Conservation (phyloP, 768 basidiomycete species). For the Rhizopogon vulgaris region DNA sequence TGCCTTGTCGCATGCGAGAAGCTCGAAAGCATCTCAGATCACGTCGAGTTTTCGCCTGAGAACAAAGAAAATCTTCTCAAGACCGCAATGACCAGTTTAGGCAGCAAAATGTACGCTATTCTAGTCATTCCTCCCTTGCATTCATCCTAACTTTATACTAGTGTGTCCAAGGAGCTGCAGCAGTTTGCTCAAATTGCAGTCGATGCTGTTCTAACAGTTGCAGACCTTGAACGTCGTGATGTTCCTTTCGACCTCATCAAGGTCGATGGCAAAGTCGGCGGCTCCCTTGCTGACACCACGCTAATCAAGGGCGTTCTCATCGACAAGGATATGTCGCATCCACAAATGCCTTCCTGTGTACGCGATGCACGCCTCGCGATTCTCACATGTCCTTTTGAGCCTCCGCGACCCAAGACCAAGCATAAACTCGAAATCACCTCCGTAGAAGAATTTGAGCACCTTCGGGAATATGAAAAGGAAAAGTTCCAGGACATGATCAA, state of each 20-base stretch:
- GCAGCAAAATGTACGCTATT: conserved; percentile 88
- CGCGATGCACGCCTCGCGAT: conserved; percentile 91
- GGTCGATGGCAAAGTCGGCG: conserved; percentile 98
- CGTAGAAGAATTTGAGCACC: conserved; percentile 94
- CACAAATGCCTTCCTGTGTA: conserved; percentile 91
- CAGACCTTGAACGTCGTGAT: conserved; percentile 90
- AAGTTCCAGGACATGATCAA: conserved; percentile 98
- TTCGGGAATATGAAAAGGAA: conserved; percentile 91
- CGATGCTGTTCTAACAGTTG: conserved; percentile 91
- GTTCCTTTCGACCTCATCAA: conserved; percentile 98
- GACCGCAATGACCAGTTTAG: conserved; percentile 92
- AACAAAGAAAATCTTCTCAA: conserved; percentile 87
- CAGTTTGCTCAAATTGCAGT: conserved; percentile 98
- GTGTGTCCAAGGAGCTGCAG: conserved; percentile 92
- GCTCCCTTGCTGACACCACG: conserved; percentile 89
- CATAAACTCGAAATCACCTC: conserved; percentile 96
- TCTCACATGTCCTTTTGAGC: conserved; percentile 98
- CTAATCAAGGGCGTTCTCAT: conserved; percentile 96
- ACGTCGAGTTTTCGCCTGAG: conserved; percentile 74
- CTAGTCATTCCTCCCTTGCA: not conserved
- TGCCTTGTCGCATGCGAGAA: conserved; percentile 87
- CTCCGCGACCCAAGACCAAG: conserved; percentile 98
- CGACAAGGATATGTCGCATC: conserved; percentile 99
- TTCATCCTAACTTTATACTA: conserved; percentile 27
- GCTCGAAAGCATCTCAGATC: conserved; percentile 87